These are phyloP conservation scores for Rubus parviflorus DNA, from an alignment of 306 rosid genomes.

Conservation along the genomic window DNA sequence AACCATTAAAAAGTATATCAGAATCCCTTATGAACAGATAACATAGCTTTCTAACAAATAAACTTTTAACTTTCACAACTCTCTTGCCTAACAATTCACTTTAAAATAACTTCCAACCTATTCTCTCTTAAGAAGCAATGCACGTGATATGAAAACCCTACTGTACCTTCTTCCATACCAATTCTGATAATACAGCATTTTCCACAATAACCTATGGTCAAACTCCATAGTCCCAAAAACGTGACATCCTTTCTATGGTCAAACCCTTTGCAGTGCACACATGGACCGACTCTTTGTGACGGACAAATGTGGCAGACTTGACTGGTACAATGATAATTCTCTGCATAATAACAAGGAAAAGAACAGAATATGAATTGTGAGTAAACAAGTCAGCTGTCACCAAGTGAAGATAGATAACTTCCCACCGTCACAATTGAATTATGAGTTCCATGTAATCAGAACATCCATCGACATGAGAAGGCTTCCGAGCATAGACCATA, in stretches of 20 bases:
- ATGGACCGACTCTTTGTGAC: not conserved
- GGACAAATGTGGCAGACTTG: not conserved
- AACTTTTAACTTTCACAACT: not conserved
- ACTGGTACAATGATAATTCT: not conserved
- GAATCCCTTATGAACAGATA: not conserved
- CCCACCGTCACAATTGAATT: not conserved
- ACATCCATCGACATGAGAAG: not conserved
- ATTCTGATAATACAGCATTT: not conserved
- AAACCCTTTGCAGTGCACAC: not conserved
- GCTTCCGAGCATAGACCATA: slow-evolving; percentile 8
- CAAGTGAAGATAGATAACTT: not conserved
- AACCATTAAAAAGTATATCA: not conserved
- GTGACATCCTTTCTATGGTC: not conserved
- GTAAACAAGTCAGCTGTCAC: slow-evolving; percentile 1
- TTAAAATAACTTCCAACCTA: not conserved
- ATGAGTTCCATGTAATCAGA: not conserved
- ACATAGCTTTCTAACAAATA: not conserved
- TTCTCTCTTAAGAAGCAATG: not conserved
- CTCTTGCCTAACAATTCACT: not conserved
- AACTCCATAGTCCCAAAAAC: not conserved
- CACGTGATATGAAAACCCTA: not conserved
- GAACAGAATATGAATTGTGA: not conserved
- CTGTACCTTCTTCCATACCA: not conserved
- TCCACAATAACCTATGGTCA: not conserved
- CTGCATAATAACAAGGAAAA: not conserved